Evolutionary conservation across 2,329 filamentous ascomycete species (phyloP).

Genomic region (Zopfia rhizophila): DNA sequence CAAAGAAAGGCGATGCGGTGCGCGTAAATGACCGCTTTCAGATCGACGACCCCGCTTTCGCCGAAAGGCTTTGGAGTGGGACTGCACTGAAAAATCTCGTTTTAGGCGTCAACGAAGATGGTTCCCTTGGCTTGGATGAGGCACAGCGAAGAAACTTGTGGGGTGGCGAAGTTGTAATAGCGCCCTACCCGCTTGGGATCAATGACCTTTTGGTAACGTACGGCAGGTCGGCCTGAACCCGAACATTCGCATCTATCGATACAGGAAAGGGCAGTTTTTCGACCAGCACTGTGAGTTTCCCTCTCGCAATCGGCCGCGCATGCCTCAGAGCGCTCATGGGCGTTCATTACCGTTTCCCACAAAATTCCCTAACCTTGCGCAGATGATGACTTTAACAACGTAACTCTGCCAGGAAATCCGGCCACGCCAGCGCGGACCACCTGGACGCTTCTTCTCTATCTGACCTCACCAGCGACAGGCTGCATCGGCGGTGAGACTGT

Average conservation of each 20-base stretch:
- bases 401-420: constrained; percentile 63
- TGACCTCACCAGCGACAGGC: constrained; percentile 78
- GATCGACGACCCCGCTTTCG: constrained; percentile 79
- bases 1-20: constrained; percentile 82
- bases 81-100: constrained; percentile 76
- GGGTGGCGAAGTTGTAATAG: constrained; percentile 74
- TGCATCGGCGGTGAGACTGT: constrained; percentile 90
- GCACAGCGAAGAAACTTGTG: constrained; percentile 62
- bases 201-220: not conserved
- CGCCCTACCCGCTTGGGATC: not conserved
- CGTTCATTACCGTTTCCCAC: not conserved
- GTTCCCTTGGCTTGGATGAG: constrained; percentile 36
- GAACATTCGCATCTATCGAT: constrained; percentile 90
- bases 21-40: constrained; percentile 92
- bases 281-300: constrained; percentile 84
- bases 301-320: not conserved
- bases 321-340: not conserved
- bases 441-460: constrained; percentile 90
- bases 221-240: constrained; percentile 78
- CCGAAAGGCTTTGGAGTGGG: constrained; percentile 77
- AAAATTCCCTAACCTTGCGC: constrained; percentile 17
- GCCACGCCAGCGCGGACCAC: constrained; percentile 74
- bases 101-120: constrained; percentile 47
- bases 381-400: constrained; percentile 88
- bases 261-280: constrained; percentile 87